Evolutionary conservation across 495 filamentous ascomycete species (phyloP).

Genomic region (Polyplosphaeria fusca): DNA sequence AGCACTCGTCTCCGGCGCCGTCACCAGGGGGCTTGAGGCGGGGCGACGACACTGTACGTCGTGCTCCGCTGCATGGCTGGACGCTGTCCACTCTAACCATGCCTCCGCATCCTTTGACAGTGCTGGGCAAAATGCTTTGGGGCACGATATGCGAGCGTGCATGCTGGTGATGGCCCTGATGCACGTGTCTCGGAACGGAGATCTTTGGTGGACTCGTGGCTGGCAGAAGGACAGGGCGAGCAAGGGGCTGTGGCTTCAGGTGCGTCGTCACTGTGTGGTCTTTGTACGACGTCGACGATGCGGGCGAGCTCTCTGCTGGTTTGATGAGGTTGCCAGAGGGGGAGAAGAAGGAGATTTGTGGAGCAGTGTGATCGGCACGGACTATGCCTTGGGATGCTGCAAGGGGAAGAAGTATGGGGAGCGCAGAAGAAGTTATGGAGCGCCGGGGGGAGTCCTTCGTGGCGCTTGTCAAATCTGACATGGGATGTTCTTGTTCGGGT

Average conservation of each 20-base stretch:
- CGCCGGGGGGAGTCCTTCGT: neutral
- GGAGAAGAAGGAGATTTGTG: slow-evolving; percentile 23
- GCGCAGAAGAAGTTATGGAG: slow-evolving; percentile 29
- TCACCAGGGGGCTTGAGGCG: no score
- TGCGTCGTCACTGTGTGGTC: neutral
- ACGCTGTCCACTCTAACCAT: slow-evolving; percentile 8
- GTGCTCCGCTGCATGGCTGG: slow-evolving; percentile 9
- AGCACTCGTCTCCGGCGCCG: no score
- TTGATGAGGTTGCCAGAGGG: slow-evolving; percentile 28
- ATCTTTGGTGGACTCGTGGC: slow-evolving; percentile 6
- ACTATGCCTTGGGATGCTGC: slow-evolving; percentile 27
- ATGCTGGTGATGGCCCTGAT: slow-evolving; percentile 4
- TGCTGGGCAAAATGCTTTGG: neutral
- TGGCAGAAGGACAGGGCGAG: slow-evolving; percentile 9
- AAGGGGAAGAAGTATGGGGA: slow-evolving; percentile 28
- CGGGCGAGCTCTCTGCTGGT: neutral
- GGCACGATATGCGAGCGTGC: slow-evolving; percentile 11
- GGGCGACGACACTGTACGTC: no score
- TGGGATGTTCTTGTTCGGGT: slow-evolving; percentile 2
- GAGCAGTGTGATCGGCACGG: slow-evolving; percentile 3
- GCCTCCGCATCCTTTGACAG: slow-evolving; percentile 23
- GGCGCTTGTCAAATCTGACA: neutral
- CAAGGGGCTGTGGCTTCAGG: neutral
- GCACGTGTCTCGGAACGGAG: slow-evolving; percentile 7
- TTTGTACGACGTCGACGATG: neutral